These are phyloP conservation scores for Dothideomycetidae sp. DNA, from an alignment of 2,329 filamentous ascomycete genomes.

Conservation along the genomic window DNA sequence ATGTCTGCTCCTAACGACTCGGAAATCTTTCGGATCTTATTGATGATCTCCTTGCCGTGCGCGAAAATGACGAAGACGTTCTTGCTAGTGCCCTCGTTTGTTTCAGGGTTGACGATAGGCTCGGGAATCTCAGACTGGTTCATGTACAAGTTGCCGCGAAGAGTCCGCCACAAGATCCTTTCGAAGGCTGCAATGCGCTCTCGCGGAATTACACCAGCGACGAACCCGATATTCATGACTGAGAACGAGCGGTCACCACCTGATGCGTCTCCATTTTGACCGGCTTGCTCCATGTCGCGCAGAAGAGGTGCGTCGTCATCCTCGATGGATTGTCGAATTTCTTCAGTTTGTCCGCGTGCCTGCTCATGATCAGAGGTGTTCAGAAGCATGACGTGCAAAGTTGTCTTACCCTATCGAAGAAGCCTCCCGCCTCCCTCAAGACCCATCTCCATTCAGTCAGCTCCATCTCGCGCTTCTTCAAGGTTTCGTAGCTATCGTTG, in stretches of 20 bases:
- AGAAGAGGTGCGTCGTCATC: constrained; percentile 88
- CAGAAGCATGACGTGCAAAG: constrained; percentile 1
- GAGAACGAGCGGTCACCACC: constrained; percentile 75
- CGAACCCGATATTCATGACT: constrained; percentile 97
- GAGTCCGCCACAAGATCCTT: constrained; percentile 90
- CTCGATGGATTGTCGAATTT: constrained; percentile 81
- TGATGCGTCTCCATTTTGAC: constrained; percentile 47
- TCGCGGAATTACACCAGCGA: constrained; percentile 85
- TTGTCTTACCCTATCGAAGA: constrained; percentile 61
- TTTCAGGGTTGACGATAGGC: constrained; percentile 77
- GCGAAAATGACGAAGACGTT: constrained; percentile 99
- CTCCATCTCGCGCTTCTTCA: constrained; percentile 96
- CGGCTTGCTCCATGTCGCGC: constrained; percentile 79
- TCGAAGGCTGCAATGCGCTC: constrained; percentile 93
- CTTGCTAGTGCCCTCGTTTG: constrained; percentile 85
- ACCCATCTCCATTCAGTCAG: constrained; percentile 98
- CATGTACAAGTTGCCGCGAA: constrained; percentile 98
- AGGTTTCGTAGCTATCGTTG: constrained; percentile 95
- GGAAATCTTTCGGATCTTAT: constrained; percentile 98
- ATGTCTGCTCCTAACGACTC: constrained; percentile 92
- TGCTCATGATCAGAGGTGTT: constrained; percentile 14
- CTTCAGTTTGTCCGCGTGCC: constrained; percentile 89
- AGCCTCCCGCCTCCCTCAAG: constrained; percentile 84
- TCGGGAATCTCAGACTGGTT: constrained; percentile 98
- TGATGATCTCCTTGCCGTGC: constrained; percentile 93